Evolutionary conservation across 1,284 basidiomycete species (phyloP), one percentile per base, ranked within the genome.

Genomic region (Ceratobasidium theobromae): DNA sequence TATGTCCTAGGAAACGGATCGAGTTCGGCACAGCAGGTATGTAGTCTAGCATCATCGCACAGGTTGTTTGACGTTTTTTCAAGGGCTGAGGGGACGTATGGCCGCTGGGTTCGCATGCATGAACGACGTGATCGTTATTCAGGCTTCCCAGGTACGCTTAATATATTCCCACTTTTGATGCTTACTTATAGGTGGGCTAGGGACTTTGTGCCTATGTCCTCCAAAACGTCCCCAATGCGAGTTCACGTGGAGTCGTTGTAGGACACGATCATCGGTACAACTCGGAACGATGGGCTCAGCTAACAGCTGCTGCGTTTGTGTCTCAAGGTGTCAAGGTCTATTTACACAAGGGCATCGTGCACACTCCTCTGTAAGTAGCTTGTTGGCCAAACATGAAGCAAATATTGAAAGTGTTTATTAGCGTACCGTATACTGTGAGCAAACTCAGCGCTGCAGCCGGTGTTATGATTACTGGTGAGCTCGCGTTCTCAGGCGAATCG

Each of bases 21-120:
- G 84, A 88, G 68, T 94, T 94, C 74, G 91, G 91, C 4, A 94
- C 91, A 32, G 91, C 91, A 67, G 91, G 91, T 90, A 72, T 58
- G 76, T 71, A 12, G 16, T 30, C 21, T n/a, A 18, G 21, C 23
- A 12, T 18, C 18, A 45, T 43, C 12, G 18, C 38, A 18, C 28
- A 57, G 46, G 32, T 70, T 53, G 12, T 32, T 60, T 57, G 41
- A 32, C 28, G 52, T 32, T 23, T 55, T 52, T 18, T 41, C 4
- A n/a, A 89, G 91, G 91, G 53, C 79, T 94, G 16, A 78, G 92
- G 71, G 91, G 87, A 3, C 80, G 78, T 69, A 94, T 94, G 91
- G 87, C 90, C 72, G 90, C 91, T 6, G 91, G 91, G 1, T 93
- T 87, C 83, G 80, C 87, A 21, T 82, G 88, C 58, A 93, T 94